phyloP scores from a whole-genome alignment of 768 basidiomycete species.

The Pisolithus albus region DNA sequence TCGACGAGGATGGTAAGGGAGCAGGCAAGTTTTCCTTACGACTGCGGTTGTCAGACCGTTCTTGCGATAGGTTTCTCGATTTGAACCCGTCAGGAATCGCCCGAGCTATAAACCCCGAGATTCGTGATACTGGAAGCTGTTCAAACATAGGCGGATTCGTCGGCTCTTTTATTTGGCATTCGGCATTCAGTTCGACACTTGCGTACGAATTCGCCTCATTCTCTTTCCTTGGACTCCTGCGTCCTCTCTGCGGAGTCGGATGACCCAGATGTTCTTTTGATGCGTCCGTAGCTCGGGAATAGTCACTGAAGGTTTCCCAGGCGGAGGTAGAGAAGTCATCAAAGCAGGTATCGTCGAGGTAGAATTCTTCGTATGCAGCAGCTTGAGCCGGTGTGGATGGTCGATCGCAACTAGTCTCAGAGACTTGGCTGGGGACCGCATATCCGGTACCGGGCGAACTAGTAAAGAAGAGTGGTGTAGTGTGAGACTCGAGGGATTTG shows the following conservation, averaged over 20 bases:
- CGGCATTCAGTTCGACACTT: neutral
- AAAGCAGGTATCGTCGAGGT: conserved; percentile 28
- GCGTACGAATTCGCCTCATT: neutral
- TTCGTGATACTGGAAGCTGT: conserved; percentile 20
- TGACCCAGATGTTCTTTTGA: neutral
- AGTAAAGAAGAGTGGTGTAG: conserved; percentile 15
- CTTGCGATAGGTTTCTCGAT: neutral
- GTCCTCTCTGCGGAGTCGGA: neutral
- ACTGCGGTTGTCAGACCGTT: neutral
- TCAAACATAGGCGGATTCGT: conserved; percentile 3
- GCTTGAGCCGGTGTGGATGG: neutral
- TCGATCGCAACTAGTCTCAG: neutral
- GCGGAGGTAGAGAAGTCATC: conserved; percentile 20
- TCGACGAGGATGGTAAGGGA: neutral
- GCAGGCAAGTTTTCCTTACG: neutral
- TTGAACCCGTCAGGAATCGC: neutral
- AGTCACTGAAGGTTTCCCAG: conserved; percentile 3
- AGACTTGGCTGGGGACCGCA: neutral
- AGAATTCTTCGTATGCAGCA: conserved; percentile 22
- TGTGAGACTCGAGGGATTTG: neutral
- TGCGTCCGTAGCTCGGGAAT: no score
- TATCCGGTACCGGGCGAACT: conserved; percentile 9
- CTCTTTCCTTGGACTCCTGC: no score
- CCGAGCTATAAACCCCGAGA: conserved; percentile 15
- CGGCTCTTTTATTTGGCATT: neutral